Evolutionary conservation across 192 early-diverging fungal genomes (phyloP), one percentile per base, ranked within the genome.

Genomic region (Gigaspora rosea): DNA sequence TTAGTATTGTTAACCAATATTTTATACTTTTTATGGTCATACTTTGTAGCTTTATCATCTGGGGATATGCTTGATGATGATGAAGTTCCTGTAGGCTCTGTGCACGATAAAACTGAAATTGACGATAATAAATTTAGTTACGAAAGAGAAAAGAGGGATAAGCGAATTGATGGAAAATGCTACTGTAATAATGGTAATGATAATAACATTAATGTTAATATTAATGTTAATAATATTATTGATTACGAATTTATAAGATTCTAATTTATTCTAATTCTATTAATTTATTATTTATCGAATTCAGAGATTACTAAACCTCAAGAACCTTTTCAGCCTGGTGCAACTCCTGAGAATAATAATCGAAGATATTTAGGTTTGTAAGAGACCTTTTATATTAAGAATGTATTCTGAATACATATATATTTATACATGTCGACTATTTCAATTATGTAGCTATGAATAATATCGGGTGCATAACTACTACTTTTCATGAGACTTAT

Each of bases 261-360:
- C 4, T 52, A 18, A 18, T 56, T 56, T 15, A 5, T 56, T 18
- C 0, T 15, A 56, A 56, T 56, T 18, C 18, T 56, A 56, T 56
- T 56, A 1, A 56, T 56, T 18, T 56, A 66, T n/a, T 66, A 18
- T 65, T 35, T 46, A 7, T 18, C 12, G 12, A 46, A 47, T 47
- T n/a, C 46, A 27, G 61, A 51, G 8, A 77, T 69, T 48, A 82
- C 79, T 71, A 75, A 59, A 47, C 68, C 82, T 32, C 91, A 94
- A 71, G 82, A 84, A n/a, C 78, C 87, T 36, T 95, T 99, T 78
- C 96, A 99, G 73, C 89, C 96, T 32, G 95, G 95, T 8, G 82
- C 95, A 10, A 96, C 96, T 4, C 88, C 92, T 8, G 80, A 80
- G 56, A 64, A 80, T 8, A 81, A 81, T 58, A 76, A 86, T 18